Base-by-base conservation (phyloP, 441 rosid genomes). In the Flueggea neowawraea region DNA sequence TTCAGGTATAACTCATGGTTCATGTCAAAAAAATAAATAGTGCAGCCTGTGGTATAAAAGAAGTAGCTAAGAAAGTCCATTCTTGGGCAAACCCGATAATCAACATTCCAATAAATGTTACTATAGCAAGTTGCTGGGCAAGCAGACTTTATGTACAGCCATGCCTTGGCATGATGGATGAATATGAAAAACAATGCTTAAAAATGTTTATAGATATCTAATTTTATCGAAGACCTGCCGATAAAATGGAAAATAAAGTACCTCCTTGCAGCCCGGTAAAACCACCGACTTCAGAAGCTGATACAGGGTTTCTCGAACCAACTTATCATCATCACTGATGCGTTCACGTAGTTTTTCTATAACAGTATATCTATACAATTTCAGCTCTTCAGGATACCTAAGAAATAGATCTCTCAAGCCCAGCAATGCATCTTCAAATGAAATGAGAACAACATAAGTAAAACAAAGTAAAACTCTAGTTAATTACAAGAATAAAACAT, bases 261-360 rank as follows among this genome's bases (percentile, higher is more conserved):
- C 99, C 98, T 92, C 95, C 67, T 79, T 70, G 69, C 86, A 90
- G 39, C 68, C 77, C 67, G 89, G 95, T 66, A 95, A 85, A 70
- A 95, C 68, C 56, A 73, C 79, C 3, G 78, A 54, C 75, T 87
- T 74, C 51, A 91, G 81, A 45, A 94, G 86, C 56, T 62, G 76
- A 79, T 79, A 89, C 8, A 91, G 69, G 13, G 69, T 68, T 47
- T 89, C 86, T 61, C 96, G 85, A 51, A 89, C 96, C 31, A 65
- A 32, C 72, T 76, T 75, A 63, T 87, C 92, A 67, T 74, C 84
- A 72, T 94, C 97, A 75, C 77, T 69, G 41, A 88, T 68, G 39
- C 90, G 87, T 69, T 82, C 80, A n/a, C 84, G 86, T 39, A 95
- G 77, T 72, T 78, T 87, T 57, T 88, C 84, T 54, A 90, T 61